Base-by-base conservation (phyloP, 2,329 filamentous ascomycete genomes). In the Ascochyta viciae-villosae region DNA sequence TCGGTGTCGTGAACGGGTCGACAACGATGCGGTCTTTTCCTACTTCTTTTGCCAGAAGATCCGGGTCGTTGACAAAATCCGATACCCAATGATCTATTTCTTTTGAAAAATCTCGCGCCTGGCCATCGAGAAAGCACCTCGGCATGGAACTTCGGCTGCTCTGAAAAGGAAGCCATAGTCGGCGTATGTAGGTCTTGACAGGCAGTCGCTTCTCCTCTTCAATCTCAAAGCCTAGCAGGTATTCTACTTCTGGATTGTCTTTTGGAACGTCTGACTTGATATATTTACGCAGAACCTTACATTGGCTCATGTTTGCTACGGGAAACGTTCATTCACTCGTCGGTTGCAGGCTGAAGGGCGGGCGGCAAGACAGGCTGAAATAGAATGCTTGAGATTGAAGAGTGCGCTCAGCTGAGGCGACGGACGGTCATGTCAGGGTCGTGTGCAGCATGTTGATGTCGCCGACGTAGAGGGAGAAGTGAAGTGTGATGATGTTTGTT, bases 161-260 rank as follows among this genome's bases (percentile, higher is more conserved):
- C 16, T 51, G n/a, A 9, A 51, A 51, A 4, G 41, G 24, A 12
- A 51, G 49, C 49, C 49, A 51, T 10, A 51, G 41, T 16, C 40
- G 49, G 5, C 49, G 49, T 16, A 45, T 34, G 34, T 51, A 51
- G 2, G 12, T 44, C 9, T 44, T 51, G 3, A 38, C 5, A 8
- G 33, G 40, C 12, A 24, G 6, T 9, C 9, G 8, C 19, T 24
- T 4, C 2, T 31, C 68, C 70, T 13, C 67, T 3, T 53, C 70
- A 8, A 13, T 2, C 8, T 39, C 26, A 24, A 51, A 51, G 1
- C 49, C 49, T 3, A 51, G 34, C 19, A 51, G n/a, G 9, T 39
- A 51, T 2, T 29, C 4, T 15, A 13, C 1, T 31, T 12, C 29
- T 31, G 29, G 29, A 12, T 29, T 8, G 9, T 29, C 27, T 29